Conservation (phyloP, 495 filamentous ascomycete genomes). For the Umbilicaria muhlenbergii region DNA sequence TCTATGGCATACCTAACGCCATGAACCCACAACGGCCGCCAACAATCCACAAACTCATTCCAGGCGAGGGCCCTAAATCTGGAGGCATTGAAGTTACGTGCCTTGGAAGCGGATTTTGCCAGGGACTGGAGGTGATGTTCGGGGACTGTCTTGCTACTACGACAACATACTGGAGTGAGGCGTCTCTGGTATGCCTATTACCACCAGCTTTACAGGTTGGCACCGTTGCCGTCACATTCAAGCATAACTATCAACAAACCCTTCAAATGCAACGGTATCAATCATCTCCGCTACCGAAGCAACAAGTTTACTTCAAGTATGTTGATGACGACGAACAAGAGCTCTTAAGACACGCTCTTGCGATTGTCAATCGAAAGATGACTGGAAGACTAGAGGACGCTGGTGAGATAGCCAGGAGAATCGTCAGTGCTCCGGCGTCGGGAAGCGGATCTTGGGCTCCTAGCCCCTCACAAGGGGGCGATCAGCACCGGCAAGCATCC, state of each 20-base stretch:
- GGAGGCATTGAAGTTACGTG: conserved; percentile 80
- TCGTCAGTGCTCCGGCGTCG: conserved; percentile 28
- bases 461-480: conserved; percentile 7
- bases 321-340: conserved; percentile 64
- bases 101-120: conserved; percentile 62
- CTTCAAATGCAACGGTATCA: conserved; percentile 27
- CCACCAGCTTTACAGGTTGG: conserved; percentile 59
- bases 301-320: conserved; percentile 57
- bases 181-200: conserved; percentile 67
- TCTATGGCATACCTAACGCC: conserved; percentile 20
- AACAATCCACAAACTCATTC: conserved; percentile 63
- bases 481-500: conserved; percentile 8
- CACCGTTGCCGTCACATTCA: conserved; percentile 59
- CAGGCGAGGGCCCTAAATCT: conserved; percentile 59
- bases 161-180: conserved; percentile 70
- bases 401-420: conserved; percentile 33
- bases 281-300: conserved; percentile 29
- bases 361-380: conserved; percentile 40
- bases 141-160: conserved; percentile 62
- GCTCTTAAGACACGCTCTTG: conserved; percentile 41
- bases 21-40: conserved; percentile 27
- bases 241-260: conserved; percentile 39
- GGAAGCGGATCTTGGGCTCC: conserved; percentile 7
- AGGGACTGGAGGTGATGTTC: conserved; percentile 75
- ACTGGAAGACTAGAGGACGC: conserved; percentile 34